These are phyloP conservation scores for Claviceps spartinae DNA, from an alignment of 2,329 filamentous ascomycete genomes.

Conservation along the genomic window DNA sequence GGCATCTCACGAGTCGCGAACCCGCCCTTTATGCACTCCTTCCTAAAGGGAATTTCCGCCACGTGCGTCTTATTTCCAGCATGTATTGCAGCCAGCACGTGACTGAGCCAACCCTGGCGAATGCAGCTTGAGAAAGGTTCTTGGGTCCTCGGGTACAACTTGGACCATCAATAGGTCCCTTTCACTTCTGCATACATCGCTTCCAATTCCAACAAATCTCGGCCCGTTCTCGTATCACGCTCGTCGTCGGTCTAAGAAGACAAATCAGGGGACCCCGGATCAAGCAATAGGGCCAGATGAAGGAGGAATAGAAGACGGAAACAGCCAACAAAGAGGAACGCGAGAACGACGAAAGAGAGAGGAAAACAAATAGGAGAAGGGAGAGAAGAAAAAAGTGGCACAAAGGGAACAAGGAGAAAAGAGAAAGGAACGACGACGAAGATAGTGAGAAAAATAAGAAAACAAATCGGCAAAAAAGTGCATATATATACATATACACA, in stretches of 20 bases:
- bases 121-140: neutral
- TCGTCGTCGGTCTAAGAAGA: neutral
- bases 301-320: neutral
- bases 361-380: neutral
- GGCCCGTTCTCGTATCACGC: neutral
- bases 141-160: neutral
- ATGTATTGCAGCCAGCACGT: neutral
- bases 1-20: too few relatives aligned
- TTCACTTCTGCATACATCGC: neutral
- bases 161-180: neutral
- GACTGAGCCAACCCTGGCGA: neutral
- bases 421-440: too few relatives aligned
- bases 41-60: neutral
- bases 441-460: neutral
- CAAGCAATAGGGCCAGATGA: neutral
- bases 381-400: too few relatives aligned
- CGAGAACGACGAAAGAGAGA: neutral
- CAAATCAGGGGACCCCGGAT: neutral
- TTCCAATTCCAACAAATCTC: neutral
- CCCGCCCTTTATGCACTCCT: too few relatives aligned
- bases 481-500: neutral
- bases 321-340: neutral
- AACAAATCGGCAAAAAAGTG: neutral
- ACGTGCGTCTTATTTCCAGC: neutral
- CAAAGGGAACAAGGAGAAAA: neutral